Evolutionary conservation across 2,329 filamentous ascomycete species (phyloP).

Genomic region (Ophiostoma piceae): DNA sequence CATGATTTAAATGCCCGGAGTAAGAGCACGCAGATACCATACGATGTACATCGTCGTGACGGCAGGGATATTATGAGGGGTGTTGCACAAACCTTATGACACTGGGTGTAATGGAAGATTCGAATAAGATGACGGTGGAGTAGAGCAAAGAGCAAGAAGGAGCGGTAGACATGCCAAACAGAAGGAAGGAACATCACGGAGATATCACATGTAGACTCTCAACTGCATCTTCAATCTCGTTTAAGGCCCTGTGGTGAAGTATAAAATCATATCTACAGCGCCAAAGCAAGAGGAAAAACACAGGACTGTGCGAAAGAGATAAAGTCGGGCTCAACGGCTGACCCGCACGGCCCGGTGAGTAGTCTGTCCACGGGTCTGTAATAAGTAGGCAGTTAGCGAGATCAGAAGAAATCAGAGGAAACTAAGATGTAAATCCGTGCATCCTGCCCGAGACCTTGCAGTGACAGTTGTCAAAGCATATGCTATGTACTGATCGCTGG

Average conservation of each 20-base stretch:
- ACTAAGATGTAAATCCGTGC: neutral
- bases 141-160: neutral
- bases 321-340: slow-evolving; percentile 9
- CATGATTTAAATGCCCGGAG: neutral
- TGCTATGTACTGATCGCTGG: neutral
- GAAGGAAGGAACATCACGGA: neutral
- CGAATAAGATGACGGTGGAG: neutral
- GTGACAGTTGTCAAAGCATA: neutral
- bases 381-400: neutral
- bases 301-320: neutral
- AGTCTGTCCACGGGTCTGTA: neutral
- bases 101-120: neutral
- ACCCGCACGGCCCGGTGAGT: slow-evolving; percentile 16
- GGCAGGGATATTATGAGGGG: neutral
- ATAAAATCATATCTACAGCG: neutral
- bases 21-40: neutral
- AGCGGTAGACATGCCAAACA: neutral
- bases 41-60: neutral
- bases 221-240: neutral
- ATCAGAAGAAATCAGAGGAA: too few relatives aligned
- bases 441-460: neutral
- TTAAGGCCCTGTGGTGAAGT: neutral
- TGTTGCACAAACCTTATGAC: neutral
- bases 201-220: neutral
- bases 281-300: neutral